Base-by-base conservation (phyloP, 768 basidiomycete species). In the Basidioascus undulatus region DNA sequence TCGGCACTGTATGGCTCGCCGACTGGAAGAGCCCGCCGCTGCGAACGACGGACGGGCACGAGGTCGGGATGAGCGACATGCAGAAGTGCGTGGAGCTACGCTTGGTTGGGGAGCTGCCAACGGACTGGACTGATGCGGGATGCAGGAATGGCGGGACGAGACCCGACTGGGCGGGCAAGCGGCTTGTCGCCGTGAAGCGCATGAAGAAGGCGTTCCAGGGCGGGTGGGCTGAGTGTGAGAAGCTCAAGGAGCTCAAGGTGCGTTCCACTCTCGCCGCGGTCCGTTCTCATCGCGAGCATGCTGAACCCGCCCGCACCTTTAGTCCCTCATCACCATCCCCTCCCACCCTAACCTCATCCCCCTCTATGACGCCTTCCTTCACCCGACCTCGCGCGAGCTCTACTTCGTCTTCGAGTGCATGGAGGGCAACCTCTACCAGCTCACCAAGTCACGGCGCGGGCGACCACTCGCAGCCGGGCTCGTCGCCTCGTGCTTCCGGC, bases 331-430 rank as follows among this genome's bases (percentile, higher is more conserved):
- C 41, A 74, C 75, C 46, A 94, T 98, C 55, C 76, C 86, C 26
- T 76, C 79, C 56, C 92, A 98, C 60, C 80, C 80, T 21, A 86
- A 89, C 57, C 83, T 98, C 61, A 94, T 98, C 57, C 89, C 92
- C 44, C 68, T 98, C 50, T 98, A 96, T 66, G 92, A 98, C 61
- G 87, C 83, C 54, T 98, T 96, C 65, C 79, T 98, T 50, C 72
- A 86, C n/a, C 92, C 92, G 5, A 71, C 74, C 50, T 70, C 82
- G 45, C 83, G 82, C 59, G 87, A 98, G 60, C 80, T 98, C 51
- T 92, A 96, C 60, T 96, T 96, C 55, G 89, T 96, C 35, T 98
- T 98, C 60, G 92, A 98, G 61, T 87, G 86, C 53, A 96, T 98
- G 92, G 92, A 98, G 60, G 92, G 92, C 54, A 96, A 98, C 61